phyloP scores from a whole-genome alignment of 768 basidiomycete genomes.

The Suillus brevipes region DNA sequence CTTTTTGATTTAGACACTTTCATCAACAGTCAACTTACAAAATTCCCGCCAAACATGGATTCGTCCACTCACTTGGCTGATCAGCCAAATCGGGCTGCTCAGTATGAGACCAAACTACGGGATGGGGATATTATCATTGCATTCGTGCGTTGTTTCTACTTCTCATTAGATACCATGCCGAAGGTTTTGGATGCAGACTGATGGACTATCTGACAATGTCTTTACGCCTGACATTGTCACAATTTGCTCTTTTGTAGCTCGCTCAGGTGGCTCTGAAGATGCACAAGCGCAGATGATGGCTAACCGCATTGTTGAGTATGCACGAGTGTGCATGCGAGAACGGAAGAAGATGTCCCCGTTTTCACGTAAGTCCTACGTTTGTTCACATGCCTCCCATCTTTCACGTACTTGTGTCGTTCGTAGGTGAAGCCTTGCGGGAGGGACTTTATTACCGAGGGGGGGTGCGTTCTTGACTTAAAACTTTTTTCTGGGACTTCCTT shows the following conservation, averaged over 20 bases:
- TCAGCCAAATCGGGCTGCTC: slow-evolving; percentile 42
- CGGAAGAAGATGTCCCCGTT: slow-evolving; percentile 70
- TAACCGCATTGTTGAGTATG: slow-evolving; percentile 69
- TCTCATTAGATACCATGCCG: background rate
- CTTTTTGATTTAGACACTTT: slow-evolving; percentile 1
- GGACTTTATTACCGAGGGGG: slow-evolving; percentile 70
- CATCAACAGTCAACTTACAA: slow-evolving; percentile 32
- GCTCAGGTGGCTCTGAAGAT: slow-evolving; percentile 56
- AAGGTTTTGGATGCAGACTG: slow-evolving; percentile 40
- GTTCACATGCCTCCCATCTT: slow-evolving; percentile 6
- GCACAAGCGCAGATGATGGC: slow-evolving; percentile 69
- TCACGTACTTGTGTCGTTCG: slow-evolving; percentile 10
- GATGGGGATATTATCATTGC: slow-evolving; percentile 54
- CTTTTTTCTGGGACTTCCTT: slow-evolving; percentile 11
- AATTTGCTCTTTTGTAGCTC: slow-evolving; percentile 67
- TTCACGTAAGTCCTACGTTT: slow-evolving; percentile 49
- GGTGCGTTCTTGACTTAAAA: slow-evolving; percentile 46
- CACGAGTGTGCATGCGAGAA: slow-evolving; percentile 68
- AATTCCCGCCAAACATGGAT: slow-evolving; percentile 31
- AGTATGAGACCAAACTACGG: slow-evolving; percentile 46
- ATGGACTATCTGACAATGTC: slow-evolving; percentile 56
- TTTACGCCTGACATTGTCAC: slow-evolving; percentile 69
- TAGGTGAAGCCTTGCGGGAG: slow-evolving; percentile 65
- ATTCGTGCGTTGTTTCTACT: slow-evolving; percentile 38
- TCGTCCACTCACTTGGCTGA: slow-evolving; percentile 31